Conservation (phyloP, 2,329 filamentous ascomycete species). For the Cryoendolithus antarcticus region DNA sequence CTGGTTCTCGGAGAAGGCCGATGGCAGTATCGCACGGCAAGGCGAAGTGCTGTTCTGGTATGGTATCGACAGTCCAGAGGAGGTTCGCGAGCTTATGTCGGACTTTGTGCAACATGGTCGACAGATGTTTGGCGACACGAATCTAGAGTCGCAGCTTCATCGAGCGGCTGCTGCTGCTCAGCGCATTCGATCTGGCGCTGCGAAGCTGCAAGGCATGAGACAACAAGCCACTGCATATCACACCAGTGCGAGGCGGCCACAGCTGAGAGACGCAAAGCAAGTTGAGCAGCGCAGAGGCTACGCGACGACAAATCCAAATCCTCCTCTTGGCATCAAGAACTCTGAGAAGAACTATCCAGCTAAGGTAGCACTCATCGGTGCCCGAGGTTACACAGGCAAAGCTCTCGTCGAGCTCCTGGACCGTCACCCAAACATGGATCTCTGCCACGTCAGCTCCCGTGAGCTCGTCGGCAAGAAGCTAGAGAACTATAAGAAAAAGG, state of each 20-base stretch:
- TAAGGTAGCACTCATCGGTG: slow-evolving; percentile 76
- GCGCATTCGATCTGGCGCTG: slow-evolving; percentile 36
- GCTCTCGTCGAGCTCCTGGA: slow-evolving; percentile 80
- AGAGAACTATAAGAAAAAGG: slow-evolving; percentile 78
- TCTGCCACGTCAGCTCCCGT: slow-evolving; percentile 83
- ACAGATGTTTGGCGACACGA: slow-evolving; percentile 79
- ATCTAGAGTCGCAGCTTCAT: slow-evolving; percentile 74
- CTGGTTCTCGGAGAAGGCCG: slow-evolving; percentile 97
- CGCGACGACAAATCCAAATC: slow-evolving; percentile 72
- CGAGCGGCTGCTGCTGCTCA: slow-evolving; percentile 61
- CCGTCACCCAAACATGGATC: slow-evolving; percentile 76
- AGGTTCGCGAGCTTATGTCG: slow-evolving; percentile 70
- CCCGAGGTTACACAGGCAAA: slow-evolving; percentile 87
- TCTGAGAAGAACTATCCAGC: slow-evolving; percentile 67
- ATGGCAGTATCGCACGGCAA: slow-evolving; percentile 68
- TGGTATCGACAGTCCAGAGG: slow-evolving; percentile 67
- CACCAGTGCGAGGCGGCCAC: slow-evolving; percentile 33
- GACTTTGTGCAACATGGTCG: slow-evolving; percentile 75
- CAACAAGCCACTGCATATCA: slow-evolving; percentile 60
- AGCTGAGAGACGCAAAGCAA: neutral
- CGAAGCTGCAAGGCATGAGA: slow-evolving; percentile 28
- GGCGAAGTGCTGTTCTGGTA: slow-evolving; percentile 96
- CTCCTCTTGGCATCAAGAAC: slow-evolving; percentile 79
- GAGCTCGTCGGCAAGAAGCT: slow-evolving; percentile 80
- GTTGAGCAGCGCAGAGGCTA: slow-evolving; percentile 26